Base-by-base conservation (phyloP, 2,329 filamentous ascomycete species). In the Seiridium cupressi region DNA sequence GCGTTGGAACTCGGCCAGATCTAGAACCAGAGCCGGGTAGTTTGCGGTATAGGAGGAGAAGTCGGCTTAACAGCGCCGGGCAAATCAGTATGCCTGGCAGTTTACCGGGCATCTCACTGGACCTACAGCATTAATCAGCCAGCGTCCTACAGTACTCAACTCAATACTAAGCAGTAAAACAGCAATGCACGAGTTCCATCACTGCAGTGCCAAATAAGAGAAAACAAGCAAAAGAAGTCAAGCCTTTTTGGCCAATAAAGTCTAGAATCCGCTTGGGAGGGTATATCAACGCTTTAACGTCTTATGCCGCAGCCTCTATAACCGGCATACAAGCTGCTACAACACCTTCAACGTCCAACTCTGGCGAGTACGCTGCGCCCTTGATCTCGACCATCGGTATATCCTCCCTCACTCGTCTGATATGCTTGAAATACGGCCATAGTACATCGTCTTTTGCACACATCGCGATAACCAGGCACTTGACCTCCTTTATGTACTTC, bases 121-220 rank as follows among this genome's bases (percentile, higher is more conserved):
- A 73, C 88, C 88, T 11, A 84, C 78, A 72, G 87, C 88, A 66
- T 78, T 85, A 55, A 18, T 26, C 18, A 5, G 35, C 10, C 31
- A 8, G 38, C 38, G 38, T 13, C 13, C 13, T 13, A 1, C 38
- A 42, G 38, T 13, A 42, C 38, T 40, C 31, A 31, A 53, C 49
- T 40, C 49, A 53, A 53, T 53, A 53, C 13, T 5, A 38, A 53
- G 9, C 11, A 42, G 7, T 44, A 44, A 54, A 35, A 35, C 11
- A 35, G 10, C 49, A 34, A 26, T 51, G 18, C 18, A 26, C 18
- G 18, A 26, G 18, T 26, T 26, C 18, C 18, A 26, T 26, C 18
- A 26, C 2, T 26, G 18, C 18, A 26, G 18, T 26, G 18, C 18
- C 18, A 26, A 26, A 26, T 26, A 26, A 26, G 18, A 26, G 18